phyloP scores from a whole-genome alignment of 1,284 basidiomycete genomes.

The Boletus smithii region DNA sequence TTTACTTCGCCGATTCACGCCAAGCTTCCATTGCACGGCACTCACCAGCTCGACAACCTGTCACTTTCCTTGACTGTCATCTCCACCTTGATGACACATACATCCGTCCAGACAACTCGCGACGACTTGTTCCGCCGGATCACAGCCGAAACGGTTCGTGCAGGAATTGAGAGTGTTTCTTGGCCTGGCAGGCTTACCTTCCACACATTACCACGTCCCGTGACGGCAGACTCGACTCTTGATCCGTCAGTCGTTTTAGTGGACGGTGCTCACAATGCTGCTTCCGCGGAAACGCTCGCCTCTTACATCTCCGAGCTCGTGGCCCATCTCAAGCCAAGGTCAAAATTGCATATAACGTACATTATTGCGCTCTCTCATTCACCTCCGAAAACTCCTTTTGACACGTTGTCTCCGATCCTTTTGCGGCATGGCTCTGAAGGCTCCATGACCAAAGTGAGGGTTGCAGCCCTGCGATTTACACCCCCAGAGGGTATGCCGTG shows the following conservation, averaged over 20 bases:
- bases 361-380: constrained; percentile 78
- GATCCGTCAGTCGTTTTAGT: constrained; percentile 56
- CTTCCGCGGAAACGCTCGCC: constrained; percentile 71
- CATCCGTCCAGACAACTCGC: constrained; percentile 27
- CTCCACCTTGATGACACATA: constrained; percentile 53
- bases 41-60: constrained; percentile 82
- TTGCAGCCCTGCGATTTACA: constrained; percentile 62
- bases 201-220: constrained; percentile 41
- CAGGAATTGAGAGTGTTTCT: constrained; percentile 56
- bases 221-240: constrained; percentile 16
- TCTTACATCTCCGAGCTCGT: constrained; percentile 57
- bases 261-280: constrained; percentile 96
- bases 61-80: constrained; percentile 67
- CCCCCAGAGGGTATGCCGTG: constrained; percentile 90
- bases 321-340: constrained; percentile 21
- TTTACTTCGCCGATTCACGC: constrained; percentile 41
- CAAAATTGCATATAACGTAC: constrained; percentile 52
- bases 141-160: constrained; percentile 26
- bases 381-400: constrained; percentile 71
- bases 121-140: constrained; percentile 21
- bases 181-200: constrained; percentile 90
- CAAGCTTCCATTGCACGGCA: constrained; percentile 66
- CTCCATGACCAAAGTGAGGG: constrained; percentile 37
- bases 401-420: constrained; percentile 69
- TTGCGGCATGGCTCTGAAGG: constrained; percentile 25